A percentile compares a stretch with the other conserved stretches of the same genome.
phyloP scores from a whole-genome alignment of 2,329 filamentous ascomycete genomes.

The Dothidotthia symphoricarpi region DNA sequence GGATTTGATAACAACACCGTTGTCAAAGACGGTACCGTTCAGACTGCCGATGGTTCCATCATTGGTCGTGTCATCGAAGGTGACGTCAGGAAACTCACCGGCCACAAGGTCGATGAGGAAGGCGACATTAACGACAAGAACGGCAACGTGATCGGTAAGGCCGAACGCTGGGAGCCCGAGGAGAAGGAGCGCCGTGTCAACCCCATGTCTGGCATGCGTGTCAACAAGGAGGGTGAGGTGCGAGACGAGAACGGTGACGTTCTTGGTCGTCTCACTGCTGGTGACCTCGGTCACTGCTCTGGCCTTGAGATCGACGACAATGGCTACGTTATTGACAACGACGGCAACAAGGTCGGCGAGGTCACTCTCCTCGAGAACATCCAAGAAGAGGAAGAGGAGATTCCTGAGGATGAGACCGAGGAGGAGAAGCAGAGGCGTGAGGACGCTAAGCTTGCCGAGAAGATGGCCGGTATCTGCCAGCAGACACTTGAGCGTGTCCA shows the following conservation, averaged over 20 bases:
- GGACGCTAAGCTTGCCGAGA: slow-evolving; percentile 73
- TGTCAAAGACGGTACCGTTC: slow-evolving; percentile 58
- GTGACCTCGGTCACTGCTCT: slow-evolving; percentile 53
- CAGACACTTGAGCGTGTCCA: slow-evolving; percentile 80
- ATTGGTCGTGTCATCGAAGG: slow-evolving; percentile 52
- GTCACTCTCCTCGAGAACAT: slow-evolving; percentile 63
- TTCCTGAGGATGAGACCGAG: slow-evolving; percentile 54
- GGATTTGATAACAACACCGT: slow-evolving; percentile 59
- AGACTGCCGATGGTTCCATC: slow-evolving; percentile 47
- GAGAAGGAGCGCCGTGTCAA: slow-evolving; percentile 57
- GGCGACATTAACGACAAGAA: slow-evolving; percentile 56
- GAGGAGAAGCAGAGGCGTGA: slow-evolving; percentile 50
- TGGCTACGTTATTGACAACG: slow-evolving; percentile 53
- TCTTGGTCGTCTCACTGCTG: slow-evolving; percentile 51
- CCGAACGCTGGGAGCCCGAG: slow-evolving; percentile 54
- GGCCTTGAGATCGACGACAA: slow-evolving; percentile 55
- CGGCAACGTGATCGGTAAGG: slow-evolving; percentile 54
- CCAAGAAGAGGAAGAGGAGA: slow-evolving; percentile 54
- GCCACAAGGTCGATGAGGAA: slow-evolving; percentile 53
- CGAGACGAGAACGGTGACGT: slow-evolving; percentile 53
- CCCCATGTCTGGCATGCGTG: slow-evolving; percentile 57
- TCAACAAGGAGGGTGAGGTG: slow-evolving; percentile 56
- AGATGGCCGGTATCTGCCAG: slow-evolving; percentile 70
- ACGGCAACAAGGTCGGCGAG: slow-evolving; percentile 64
- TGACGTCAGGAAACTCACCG: slow-evolving; percentile 52